These are phyloP conservation scores for Apiotrichum porosum DNA, from an alignment of 1,284 basidiomycete species.

Conservation along the genomic window DNA sequence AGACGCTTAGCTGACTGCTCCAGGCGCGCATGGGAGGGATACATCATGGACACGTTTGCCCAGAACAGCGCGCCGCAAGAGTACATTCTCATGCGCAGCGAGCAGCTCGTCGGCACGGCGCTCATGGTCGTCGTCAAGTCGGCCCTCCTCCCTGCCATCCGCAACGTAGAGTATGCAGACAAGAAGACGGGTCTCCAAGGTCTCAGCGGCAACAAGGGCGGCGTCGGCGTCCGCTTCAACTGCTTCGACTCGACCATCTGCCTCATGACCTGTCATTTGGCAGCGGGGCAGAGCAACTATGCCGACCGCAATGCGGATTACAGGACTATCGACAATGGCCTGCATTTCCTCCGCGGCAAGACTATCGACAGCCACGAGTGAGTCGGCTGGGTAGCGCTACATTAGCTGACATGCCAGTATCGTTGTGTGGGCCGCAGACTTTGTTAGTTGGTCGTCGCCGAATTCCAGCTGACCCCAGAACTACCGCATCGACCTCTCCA, in stretches of 20 bases:
- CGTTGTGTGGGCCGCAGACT: slow-evolving; percentile 89
- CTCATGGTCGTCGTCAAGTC: slow-evolving; percentile 78
- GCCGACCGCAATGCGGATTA: slow-evolving; percentile 93
- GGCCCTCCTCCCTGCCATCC: slow-evolving; percentile 68
- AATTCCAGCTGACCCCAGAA: too few species aligned
- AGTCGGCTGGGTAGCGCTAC: slow-evolving; percentile 27
- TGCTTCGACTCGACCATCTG: slow-evolving; percentile 88
- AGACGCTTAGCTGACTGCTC: background rate
- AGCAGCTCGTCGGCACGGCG: slow-evolving; percentile 92
- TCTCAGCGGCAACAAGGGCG: slow-evolving; percentile 96
- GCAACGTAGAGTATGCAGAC: slow-evolving; percentile 84
- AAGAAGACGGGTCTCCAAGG: slow-evolving; percentile 96
- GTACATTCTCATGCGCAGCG: slow-evolving; percentile 84
- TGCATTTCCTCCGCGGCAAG: slow-evolving; percentile 85
- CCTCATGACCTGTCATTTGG: slow-evolving; percentile 86
- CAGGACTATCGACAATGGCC: slow-evolving; percentile 71
- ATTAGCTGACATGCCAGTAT: slow-evolving; percentile 19
- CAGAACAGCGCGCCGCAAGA: slow-evolving; percentile 60
- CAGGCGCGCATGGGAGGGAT: slow-evolving; percentile 80
- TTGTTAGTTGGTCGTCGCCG: slow-evolving; percentile 43
- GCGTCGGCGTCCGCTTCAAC: slow-evolving; percentile 86
- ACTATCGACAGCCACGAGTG: slow-evolving; percentile 85
- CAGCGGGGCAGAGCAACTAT: slow-evolving; percentile 84
- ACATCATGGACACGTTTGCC: slow-evolving; percentile 73
- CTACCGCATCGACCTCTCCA: slow-evolving; percentile 84